Percentiles rank a stretch among this genome's conserved stretches.
Evolutionary conservation across 768 basidiomycete genomes (phyloP).

Genomic region (Boletus tomentosulus): DNA sequence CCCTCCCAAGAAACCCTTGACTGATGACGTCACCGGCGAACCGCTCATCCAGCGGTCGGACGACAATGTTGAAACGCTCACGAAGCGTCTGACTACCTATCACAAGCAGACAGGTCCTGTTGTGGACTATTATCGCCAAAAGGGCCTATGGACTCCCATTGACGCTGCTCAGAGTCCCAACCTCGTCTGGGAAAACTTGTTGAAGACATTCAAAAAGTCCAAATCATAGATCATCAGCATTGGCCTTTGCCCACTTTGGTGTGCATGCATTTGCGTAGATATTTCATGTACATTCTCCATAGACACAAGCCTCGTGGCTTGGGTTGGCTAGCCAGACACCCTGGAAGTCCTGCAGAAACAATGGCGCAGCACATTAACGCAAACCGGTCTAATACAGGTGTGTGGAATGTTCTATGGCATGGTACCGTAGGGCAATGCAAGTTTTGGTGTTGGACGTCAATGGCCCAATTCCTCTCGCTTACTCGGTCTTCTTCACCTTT

Average conservation of each 20-base stretch:
- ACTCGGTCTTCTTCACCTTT: constrained; percentile 35
- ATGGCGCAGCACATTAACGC: constrained; percentile 4
- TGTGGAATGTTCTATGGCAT: constrained; percentile 13
- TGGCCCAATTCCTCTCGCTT: constrained; percentile 15
- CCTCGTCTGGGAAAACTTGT: constrained; percentile 85
- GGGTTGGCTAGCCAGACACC: neutral
- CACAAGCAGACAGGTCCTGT: constrained; percentile 95
- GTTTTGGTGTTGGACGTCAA: constrained; percentile 1
- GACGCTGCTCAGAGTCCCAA: constrained; percentile 93
- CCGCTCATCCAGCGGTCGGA: constrained; percentile 96
- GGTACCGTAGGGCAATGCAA: constrained; percentile 2
- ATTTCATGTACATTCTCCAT: constrained; percentile 25
- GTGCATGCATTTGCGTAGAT: constrained; percentile 11
- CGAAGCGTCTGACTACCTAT: constrained; percentile 84
- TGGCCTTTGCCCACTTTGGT: neutral
- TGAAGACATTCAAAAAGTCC: constrained; percentile 52
- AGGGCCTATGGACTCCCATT: constrained; percentile 84
- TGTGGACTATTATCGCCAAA: constrained; percentile 90
- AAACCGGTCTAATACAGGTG: constrained; percentile 18
- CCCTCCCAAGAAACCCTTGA: constrained; percentile 94
- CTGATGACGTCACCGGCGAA: constrained; percentile 93
- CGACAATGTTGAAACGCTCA: constrained; percentile 93
- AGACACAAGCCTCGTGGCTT: constrained; percentile 12
- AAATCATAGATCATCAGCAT: constrained; percentile 15
- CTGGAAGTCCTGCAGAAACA: neutral